These are phyloP conservation scores for Wickerhamomyces sydowiorum DNA, from an alignment of 805 yeast genomes.

Conservation along the genomic window DNA sequence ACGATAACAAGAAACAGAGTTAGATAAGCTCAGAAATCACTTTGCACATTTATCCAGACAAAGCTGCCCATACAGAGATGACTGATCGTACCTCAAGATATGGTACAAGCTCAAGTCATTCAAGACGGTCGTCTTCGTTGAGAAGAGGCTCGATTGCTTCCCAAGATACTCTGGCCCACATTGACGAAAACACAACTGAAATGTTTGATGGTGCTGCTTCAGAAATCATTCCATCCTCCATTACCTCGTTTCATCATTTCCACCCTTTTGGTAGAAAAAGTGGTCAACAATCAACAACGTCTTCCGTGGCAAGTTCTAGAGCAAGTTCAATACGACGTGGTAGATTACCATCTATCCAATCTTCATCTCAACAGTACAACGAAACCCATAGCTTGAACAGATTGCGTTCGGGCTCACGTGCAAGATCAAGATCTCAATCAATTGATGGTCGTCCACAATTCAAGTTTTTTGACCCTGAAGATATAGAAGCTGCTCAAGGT, in stretches of 20 bases:
- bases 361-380: slow-evolving; percentile 2
- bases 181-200: slow-evolving; percentile 62
- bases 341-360: slow-evolving; percentile 8
- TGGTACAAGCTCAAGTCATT: no score
- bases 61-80: no score
- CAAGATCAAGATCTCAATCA: slow-evolving; percentile 30
- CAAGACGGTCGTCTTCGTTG: slow-evolving; percentile 20
- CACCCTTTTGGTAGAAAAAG: slow-evolving; percentile 53
- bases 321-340: slow-evolving; percentile 24
- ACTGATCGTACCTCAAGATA: no score
- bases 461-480: slow-evolving; percentile 77
- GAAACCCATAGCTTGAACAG: slow-evolving; percentile 17
- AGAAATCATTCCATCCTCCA: slow-evolving; percentile 71
- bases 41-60: no score
- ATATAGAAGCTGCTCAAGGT: slow-evolving; percentile 84
- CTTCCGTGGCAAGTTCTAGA: no score
- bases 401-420: slow-evolving; percentile 19
- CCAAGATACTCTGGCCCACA: slow-evolving; percentile 21
- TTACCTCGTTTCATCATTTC: slow-evolving; percentile 69
- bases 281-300: no score
- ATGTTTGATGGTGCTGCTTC: slow-evolving; percentile 76
- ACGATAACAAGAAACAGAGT: no score
- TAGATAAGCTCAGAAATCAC: no score
- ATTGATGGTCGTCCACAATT: slow-evolving; percentile 41
- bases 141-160: slow-evolving; percentile 28